A percentile compares a stretch with the other conserved stretches of the same genome.
phyloP scores from a whole-genome alignment of 2,329 filamentous ascomycete genomes.

The Fusarium marasasianum region DNA sequence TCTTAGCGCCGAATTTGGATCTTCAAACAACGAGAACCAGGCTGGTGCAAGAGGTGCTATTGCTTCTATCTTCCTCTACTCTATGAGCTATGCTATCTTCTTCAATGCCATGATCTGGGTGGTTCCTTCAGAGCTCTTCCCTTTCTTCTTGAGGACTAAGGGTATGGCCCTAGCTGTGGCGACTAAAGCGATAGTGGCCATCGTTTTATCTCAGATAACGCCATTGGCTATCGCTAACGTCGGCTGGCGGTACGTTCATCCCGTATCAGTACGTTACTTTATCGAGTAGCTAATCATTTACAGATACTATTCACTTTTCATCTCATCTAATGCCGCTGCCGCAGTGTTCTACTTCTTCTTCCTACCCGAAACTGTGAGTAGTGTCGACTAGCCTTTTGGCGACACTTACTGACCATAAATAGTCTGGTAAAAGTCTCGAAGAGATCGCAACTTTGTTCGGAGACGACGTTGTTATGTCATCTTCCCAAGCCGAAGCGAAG shows the following conservation, averaged over 20 bases:
- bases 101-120: no score
- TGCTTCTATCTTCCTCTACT: no score
- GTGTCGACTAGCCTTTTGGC: not conserved
- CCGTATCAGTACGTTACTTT: rapidly evolving
- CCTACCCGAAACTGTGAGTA: not conserved
- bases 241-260: no score
- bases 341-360: not conserved
- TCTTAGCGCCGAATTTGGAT: no score
- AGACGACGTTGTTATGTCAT: not conserved
- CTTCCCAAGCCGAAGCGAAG: not conserved
- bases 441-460: not conserved
- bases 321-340: not conserved
- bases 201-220: no score
- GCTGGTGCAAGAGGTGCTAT: no score
- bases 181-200: rapidly evolving
- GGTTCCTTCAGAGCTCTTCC: no score
- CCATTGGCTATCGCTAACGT: rapidly evolving
- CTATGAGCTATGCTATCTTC: no score
- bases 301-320: not conserved
- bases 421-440: not conserved
- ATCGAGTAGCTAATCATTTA: rapidly evolving
- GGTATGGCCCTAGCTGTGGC: no score
- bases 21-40: rapidly evolving
- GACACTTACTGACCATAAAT: no score
- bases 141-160: no score